Conservation (phyloP, 139 green algal species). For the Mesotaenium endlicherianum region DNA sequence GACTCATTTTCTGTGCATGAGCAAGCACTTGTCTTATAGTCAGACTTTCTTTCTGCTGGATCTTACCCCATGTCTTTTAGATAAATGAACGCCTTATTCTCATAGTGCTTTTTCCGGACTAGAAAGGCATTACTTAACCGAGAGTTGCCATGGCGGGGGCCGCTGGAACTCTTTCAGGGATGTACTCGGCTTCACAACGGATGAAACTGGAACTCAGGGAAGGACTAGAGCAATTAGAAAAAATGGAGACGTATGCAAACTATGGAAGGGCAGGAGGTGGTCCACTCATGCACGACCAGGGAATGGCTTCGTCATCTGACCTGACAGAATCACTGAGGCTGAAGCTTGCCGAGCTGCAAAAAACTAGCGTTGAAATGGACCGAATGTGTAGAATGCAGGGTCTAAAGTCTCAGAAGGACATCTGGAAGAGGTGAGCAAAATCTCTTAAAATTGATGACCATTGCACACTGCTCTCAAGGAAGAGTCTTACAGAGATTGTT, state of each 20-base stretch:
- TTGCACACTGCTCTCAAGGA: too few relatives aligned
- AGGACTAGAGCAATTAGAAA: conserved; percentile 14
- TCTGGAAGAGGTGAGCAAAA: conserved; percentile 46
- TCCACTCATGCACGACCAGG: not conserved
- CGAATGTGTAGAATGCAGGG: conserved; percentile 17
- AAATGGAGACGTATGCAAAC: not conserved
- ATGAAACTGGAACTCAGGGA: conserved; percentile 18
- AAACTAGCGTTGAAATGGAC: conserved; percentile 29
- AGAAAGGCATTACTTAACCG: too few relatives aligned
- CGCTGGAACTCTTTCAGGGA: conserved; percentile 4
- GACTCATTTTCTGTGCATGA: too few relatives aligned
- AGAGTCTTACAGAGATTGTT: too few relatives aligned
- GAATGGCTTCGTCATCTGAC: not conserved
- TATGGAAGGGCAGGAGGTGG: not conserved
- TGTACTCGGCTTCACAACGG: conserved; percentile 6
- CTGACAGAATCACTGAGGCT: conserved; percentile 5
- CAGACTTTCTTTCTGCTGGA: too few relatives aligned
- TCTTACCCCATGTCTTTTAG: too few relatives aligned
- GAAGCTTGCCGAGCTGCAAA: conserved; percentile 20
- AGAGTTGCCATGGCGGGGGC: not conserved
- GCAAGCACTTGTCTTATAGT: too few relatives aligned
- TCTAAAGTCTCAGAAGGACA: not conserved
- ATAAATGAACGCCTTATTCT: too few relatives aligned
- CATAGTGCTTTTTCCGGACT: too few relatives aligned
- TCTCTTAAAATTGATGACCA: too few relatives aligned